A percentile compares a stretch with the other conserved stretches of the same genome.
These are phyloP conservation scores for Letharia lupina DNA, from an alignment of 495 filamentous ascomycete genomes.

Conservation along the genomic window DNA sequence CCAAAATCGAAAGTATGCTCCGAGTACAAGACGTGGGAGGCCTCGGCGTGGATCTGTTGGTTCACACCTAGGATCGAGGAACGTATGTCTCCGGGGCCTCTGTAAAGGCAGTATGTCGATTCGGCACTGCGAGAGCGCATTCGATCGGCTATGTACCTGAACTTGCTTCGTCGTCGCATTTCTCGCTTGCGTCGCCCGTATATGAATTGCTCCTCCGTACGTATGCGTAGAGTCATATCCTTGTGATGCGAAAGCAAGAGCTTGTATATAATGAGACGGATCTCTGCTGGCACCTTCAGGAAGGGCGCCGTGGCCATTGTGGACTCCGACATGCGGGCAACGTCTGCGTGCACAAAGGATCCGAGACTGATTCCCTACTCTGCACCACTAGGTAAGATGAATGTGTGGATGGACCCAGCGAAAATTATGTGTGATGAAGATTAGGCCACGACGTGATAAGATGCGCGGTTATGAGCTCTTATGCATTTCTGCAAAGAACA, in stretches of 20 bases:
- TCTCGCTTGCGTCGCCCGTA: constrained; percentile 12
- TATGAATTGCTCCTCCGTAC: constrained; percentile 8
- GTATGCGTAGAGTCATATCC: constrained; percentile 9
- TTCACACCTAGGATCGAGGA: constrained; percentile 36
- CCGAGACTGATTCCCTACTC: background rate
- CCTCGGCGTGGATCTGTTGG: constrained; percentile 41
- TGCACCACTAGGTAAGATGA: background rate
- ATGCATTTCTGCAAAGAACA: background rate
- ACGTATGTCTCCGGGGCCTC: constrained; percentile 24
- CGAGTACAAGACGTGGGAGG: constrained; percentile 41
- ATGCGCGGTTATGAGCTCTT: background rate
- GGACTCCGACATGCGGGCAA: background rate
- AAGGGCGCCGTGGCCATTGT: constrained; percentile 15
- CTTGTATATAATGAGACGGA: constrained; percentile 37
- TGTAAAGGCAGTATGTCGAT: constrained; percentile 12
- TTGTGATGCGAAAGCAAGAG: constrained; percentile 32
- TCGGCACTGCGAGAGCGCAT: constrained; percentile 19
- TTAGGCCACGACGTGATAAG: background rate
- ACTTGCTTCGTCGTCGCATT: constrained; percentile 9
- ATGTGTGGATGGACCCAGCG: background rate
- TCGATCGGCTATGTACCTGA: constrained; percentile 17
- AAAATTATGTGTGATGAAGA: background rate
- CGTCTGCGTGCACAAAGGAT: background rate
- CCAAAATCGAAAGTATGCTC: constrained; percentile 46
- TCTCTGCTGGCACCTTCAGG: constrained; percentile 32